Evolutionary conservation across 768 basidiomycete species (phyloP).

Genomic region (Termitomyces sp.): DNA sequence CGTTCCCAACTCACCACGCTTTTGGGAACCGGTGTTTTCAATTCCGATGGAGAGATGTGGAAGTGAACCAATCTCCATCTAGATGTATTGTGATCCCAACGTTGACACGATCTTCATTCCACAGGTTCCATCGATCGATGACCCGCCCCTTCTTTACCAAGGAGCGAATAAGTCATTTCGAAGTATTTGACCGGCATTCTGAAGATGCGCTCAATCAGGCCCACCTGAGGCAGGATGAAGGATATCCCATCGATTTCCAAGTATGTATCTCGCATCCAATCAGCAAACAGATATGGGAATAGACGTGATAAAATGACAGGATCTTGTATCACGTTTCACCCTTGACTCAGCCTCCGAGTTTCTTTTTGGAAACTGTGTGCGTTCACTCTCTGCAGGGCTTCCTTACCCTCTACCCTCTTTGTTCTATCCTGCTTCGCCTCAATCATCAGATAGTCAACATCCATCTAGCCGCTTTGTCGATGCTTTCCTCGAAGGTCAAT

Average conservation of each 20-base stretch:
- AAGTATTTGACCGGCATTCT: conserved; percentile 54
- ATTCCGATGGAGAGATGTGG: conserved; percentile 66
- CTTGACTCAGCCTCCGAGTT: conserved; percentile 59
- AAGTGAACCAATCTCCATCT: conserved; percentile 34
- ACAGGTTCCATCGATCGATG: conserved; percentile 61
- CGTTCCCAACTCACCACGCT: conserved; percentile 28
- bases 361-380: conserved; percentile 47
- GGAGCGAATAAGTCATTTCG: conserved; percentile 59
- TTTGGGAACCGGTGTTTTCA: conserved; percentile 58
- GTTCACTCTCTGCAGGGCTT: conserved; percentile 42
- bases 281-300: background rate
- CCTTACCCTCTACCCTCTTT: conserved; percentile 40
- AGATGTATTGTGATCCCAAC: background rate
- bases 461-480: conserved; percentile 38
- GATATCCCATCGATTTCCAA: conserved; percentile 56
- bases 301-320: conserved; percentile 26
- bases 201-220: conserved; percentile 42
- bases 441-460: conserved; percentile 18
- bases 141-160: conserved; percentile 68
- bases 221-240: conserved; percentile 37
- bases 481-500: conserved; percentile 51
- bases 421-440: conserved; percentile 12
- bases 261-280: conserved; percentile 25
- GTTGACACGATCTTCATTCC: background rate
- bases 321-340: conserved; percentile 53